A percentile compares a stretch with the other conserved stretches of the same genome.
Evolutionary conservation across 768 basidiomycete genomes (phyloP).

Genomic region (Tricholoma furcatifolium): DNA sequence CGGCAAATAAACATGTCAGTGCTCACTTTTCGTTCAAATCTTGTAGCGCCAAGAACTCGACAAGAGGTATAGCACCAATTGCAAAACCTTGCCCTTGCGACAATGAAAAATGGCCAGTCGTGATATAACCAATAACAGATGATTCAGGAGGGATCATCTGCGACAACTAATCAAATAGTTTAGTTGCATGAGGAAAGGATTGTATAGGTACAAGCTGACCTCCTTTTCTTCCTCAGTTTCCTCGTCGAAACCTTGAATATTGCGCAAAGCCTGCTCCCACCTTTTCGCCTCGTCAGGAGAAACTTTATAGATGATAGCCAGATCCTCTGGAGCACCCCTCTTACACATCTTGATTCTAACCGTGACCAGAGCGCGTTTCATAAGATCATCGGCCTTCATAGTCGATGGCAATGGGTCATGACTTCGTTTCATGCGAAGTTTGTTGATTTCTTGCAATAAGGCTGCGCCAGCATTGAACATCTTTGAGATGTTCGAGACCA

Average conservation of each 20-base stretch:
- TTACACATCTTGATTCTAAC: conserved; percentile 62
- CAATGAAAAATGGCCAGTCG: conserved; percentile 82
- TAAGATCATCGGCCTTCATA: conserved; percentile 41
- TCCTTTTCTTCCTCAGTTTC: conserved; percentile 30
- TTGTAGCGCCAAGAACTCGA: conserved; percentile 46
- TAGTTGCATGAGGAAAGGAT: neutral
- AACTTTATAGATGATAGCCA: conserved; percentile 70
- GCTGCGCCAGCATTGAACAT: conserved; percentile 39
- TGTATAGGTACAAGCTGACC: conserved; percentile 8
- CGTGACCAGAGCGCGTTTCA: conserved; percentile 63
- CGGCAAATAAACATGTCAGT: neutral
- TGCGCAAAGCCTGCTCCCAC: conserved; percentile 40
- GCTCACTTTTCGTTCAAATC: conserved; percentile 44
- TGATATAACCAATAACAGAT: conserved; percentile 75
- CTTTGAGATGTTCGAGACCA: conserved; percentile 42
- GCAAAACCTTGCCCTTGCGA: conserved; percentile 75
- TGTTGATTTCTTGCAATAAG: conserved; percentile 57
- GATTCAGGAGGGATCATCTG: conserved; percentile 38
- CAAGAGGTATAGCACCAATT: conserved; percentile 69
- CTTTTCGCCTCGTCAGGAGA: conserved; percentile 49
- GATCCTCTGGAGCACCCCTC: conserved; percentile 72
- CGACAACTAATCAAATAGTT: conserved; percentile 37
- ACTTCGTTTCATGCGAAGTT: conserved; percentile 53
- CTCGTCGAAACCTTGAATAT: conserved; percentile 16
- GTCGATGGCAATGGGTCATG: conserved; percentile 35